These are phyloP conservation scores for Massospora cicadina DNA, from an alignment of 371 early-diverging fungal species.

Conservation along the genomic window DNA sequence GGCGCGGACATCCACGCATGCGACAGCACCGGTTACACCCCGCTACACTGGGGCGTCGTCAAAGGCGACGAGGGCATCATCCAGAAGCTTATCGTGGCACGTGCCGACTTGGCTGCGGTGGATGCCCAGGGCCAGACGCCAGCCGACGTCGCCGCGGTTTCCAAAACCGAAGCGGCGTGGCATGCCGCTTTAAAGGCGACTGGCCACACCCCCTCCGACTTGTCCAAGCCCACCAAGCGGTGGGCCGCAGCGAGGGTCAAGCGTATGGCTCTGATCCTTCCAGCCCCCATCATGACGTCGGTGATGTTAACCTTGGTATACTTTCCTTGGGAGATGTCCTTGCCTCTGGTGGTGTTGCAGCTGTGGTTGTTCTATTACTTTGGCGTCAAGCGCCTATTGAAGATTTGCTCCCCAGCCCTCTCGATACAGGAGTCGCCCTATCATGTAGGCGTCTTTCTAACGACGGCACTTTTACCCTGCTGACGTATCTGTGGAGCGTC, in stretches of 20 bases:
- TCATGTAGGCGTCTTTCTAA: conserved; percentile 66
- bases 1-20: conserved; percentile 44
- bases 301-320: neutral
- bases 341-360: conserved; percentile 32
- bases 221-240: conserved; percentile 25
- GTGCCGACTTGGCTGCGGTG: conserved; percentile 39
- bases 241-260: neutral
- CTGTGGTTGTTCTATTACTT: conserved; percentile 29
- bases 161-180: conserved; percentile 18
- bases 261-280: conserved; percentile 20
- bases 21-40: conserved; percentile 52
- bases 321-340: conserved; percentile 42
- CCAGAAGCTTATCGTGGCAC: conserved; percentile 29
- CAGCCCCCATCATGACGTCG: conserved; percentile 13
- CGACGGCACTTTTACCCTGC: conserved; percentile 35
- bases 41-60: conserved; percentile 47
- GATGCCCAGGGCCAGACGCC: conserved; percentile 66
- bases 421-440: conserved; percentile 61
- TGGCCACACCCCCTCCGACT: conserved; percentile 22
- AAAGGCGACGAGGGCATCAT: conserved; percentile 43
- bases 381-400: conserved; percentile 34
- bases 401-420: conserved; percentile 28
- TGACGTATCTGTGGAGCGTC: neutral
- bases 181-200: conserved; percentile 51
- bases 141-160: conserved; percentile 24